phyloP scores from a whole-genome alignment of 805 yeast genomes.

The Ascoidea tarda region DNA sequence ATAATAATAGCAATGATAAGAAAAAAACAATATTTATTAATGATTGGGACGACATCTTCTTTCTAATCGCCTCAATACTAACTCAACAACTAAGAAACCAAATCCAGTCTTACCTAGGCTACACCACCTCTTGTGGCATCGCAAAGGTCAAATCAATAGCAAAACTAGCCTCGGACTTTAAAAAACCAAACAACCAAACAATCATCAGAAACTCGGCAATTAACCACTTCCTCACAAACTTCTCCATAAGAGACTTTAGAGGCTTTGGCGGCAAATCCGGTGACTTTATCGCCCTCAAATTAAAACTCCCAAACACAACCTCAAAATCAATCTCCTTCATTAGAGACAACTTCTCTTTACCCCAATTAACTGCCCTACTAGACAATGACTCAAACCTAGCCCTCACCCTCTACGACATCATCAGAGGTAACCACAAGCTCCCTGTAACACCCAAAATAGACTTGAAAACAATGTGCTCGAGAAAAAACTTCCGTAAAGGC shows the following conservation, averaged over 20 bases:
- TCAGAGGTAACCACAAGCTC: constrained; percentile 45
- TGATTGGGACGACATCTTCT: constrained; percentile 77
- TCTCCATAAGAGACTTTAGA: constrained; percentile 65
- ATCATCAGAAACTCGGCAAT: constrained; percentile 39
- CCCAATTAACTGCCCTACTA: constrained; percentile 21
- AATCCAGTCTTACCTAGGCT: constrained; percentile 45
- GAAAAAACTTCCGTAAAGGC: constrained; percentile 58
- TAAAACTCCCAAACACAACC: constrained; percentile 31
- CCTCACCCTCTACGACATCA: constrained; percentile 39
- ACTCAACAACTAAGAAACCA: constrained; percentile 37
- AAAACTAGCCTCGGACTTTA: constrained; percentile 73
- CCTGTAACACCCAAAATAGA: constrained; percentile 45
- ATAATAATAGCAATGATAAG: constrained; percentile 6
- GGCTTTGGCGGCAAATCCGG: constrained; percentile 90
- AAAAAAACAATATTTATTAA: constrained; percentile 13
- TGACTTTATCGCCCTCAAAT: constrained; percentile 30
- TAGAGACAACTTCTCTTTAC: constrained; percentile 29
- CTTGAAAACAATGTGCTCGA: constrained; percentile 79
- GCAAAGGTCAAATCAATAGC: constrained; percentile 67
- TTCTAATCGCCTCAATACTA: constrained; percentile 51
- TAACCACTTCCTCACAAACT: constrained; percentile 38
- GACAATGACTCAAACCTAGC: constrained; percentile 36
- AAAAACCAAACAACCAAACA: constrained; percentile 82
- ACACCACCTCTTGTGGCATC: constrained; percentile 85
- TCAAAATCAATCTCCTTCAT: constrained; percentile 34